phyloP scores from a whole-genome alignment of 2,329 filamentous ascomycete species.

The Chrysoporthe austroafricana region DNA sequence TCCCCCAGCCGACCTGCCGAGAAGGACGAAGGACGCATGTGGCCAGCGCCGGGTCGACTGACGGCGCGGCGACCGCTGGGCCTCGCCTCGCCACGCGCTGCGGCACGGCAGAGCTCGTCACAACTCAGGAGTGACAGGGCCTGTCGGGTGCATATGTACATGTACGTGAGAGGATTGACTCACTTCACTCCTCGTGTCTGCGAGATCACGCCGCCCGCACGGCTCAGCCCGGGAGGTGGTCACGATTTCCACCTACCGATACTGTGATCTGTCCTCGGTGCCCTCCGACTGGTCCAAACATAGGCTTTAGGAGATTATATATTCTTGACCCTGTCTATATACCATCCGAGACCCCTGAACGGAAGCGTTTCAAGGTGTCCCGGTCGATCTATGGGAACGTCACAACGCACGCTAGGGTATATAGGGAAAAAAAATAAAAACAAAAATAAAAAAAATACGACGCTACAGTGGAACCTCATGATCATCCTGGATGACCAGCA shows the following conservation, averaged over 20 bases:
- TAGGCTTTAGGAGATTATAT: neutral
- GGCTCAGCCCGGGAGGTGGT: neutral
- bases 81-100: too few species aligned
- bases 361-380: too few species aligned
- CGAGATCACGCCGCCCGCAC: neutral
- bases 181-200: too few species aligned
- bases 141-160: too few species aligned
- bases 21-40: neutral
- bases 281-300: neutral
- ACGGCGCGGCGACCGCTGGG: neutral
- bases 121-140: neutral
- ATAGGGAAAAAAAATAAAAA: neutral
- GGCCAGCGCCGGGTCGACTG: neutral
- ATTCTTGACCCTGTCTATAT: too few species aligned
- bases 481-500: constrained; percentile 3
- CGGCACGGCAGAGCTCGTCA: neutral
- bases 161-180: too few species aligned
- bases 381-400: too few species aligned
- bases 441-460: neutral
- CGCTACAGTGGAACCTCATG: neutral
- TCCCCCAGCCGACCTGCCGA: neutral
- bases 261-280: neutral
- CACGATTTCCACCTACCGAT: neutral
- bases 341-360: too few species aligned
- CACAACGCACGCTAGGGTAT: neutral